Percentiles rank a stretch among this genome's conserved stretches.
phyloP scores from a whole-genome alignment of 2,329 filamentous ascomycete species.

The Aspergillus sp. region DNA sequence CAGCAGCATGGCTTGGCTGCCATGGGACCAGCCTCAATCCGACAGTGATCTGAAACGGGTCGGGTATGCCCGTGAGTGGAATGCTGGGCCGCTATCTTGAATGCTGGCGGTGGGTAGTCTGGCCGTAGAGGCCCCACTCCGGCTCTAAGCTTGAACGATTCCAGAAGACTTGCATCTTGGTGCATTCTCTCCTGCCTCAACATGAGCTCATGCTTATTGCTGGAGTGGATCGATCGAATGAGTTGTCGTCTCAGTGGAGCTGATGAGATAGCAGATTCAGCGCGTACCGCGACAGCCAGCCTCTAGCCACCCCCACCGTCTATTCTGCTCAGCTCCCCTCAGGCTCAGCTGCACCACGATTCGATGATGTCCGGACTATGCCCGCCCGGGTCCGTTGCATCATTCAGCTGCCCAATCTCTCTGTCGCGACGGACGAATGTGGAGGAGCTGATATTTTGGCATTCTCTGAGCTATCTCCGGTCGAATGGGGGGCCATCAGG shows the following conservation, averaged over 20 bases:
- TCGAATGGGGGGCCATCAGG: slow-evolving; percentile 30
- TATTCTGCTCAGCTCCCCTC: slow-evolving; percentile 29
- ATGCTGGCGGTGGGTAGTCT: background rate
- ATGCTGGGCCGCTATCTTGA: background rate
- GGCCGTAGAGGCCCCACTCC: background rate
- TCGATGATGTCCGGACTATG: slow-evolving; percentile 65
- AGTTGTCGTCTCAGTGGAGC: background rate
- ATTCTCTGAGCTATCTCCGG: background rate
- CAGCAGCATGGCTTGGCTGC: background rate
- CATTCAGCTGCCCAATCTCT: background rate
- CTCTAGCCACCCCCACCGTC: slow-evolving; percentile 33
- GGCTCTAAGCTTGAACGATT: background rate
- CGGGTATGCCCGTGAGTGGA: slow-evolving; percentile 1
- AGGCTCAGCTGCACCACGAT: slow-evolving; percentile 61
- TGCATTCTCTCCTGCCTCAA: background rate
- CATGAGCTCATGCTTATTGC: background rate
- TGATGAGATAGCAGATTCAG: background rate
- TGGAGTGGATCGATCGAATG: background rate
- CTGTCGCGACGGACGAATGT: background rate
- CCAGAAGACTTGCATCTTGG: background rate
- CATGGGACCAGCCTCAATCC: background rate
- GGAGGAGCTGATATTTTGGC: background rate
- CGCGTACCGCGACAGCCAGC: slow-evolving; percentile 24
- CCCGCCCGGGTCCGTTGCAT: slow-evolving; percentile 57
- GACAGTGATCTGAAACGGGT: slow-evolving; percentile 5